Base-by-base conservation (phyloP, 352 stramenopile genomes). In the Phytophthora pisi region DNA sequence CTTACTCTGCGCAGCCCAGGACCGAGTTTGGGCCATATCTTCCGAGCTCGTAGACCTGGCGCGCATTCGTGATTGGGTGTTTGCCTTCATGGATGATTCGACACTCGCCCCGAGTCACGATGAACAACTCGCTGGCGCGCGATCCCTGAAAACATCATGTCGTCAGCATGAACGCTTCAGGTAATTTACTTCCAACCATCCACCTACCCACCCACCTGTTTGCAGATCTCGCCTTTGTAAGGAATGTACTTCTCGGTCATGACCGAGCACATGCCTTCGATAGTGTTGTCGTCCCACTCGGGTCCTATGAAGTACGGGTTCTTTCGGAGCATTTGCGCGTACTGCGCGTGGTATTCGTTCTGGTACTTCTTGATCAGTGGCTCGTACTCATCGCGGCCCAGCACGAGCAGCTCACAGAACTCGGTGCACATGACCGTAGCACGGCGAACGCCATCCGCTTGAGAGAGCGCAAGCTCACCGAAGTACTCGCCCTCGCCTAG, bases 201-300 rank as follows among this genome's bases (percentile, higher is more conserved):
- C 3, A 24, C 42, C 3, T 24, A 18, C 50, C 18, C 50, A 88
- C 79, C 70, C 50, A 88, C 81, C 75, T 95, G 87, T 51, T 92
- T 91, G 70, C 84, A 95, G 31, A 95, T 87, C 62, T 92, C 85
- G 15, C 78, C 75, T 34, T 67, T 72, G 47, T 82, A 93, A 1
- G 87, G 70, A 46, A 93, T 80, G 51, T 91, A 89, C 56, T 95
- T 95, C 52, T 95, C 87, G 1, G 78, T 83, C 87, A 95, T 95
- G 36, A 95, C 87, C 0, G 83, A 89, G 47, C 87, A 95, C 85
- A 95, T 93, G 30, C 81, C 84, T 63, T 93, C 82, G 49, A 95
- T 91, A 36, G 85, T 95, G 38, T 87, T 88, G 61, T 85, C 79
- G 63, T 95, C 84, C 87, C 87, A 95, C 24, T 91, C 87, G 8